Evolutionary conservation across 345 rosid genomes (phyloP).

Genomic region (Turnera subulata): DNA sequence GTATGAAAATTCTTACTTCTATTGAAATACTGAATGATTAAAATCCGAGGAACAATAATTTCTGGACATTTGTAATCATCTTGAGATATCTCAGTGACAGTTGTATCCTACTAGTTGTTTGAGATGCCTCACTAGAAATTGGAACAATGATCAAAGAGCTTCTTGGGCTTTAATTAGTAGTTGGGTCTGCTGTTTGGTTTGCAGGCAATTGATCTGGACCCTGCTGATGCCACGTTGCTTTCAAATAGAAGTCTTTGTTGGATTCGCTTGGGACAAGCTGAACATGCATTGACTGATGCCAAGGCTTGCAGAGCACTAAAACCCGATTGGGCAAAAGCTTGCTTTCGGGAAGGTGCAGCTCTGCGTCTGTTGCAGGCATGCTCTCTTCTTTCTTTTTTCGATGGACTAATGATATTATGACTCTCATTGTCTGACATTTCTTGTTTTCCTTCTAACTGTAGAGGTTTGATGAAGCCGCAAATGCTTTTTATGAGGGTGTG

Average conservation of each 20-base stretch:
- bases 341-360: slow-evolving; percentile 94
- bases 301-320: slow-evolving; percentile 61
- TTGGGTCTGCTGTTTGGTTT: slow-evolving; percentile 11
- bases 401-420: background rate
- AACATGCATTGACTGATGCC: slow-evolving; percentile 80
- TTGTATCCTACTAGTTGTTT: too few species aligned
- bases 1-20: background rate
- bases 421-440: slow-evolving; percentile 1
- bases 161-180: too few species aligned
- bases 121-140: too few species aligned
- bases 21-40: background rate
- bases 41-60: too few species aligned
- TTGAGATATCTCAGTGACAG: too few species aligned
- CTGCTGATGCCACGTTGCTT: slow-evolving; percentile 55
- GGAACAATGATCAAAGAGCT: too few species aligned
- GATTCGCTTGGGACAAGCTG: slow-evolving; percentile 66
- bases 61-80: too few species aligned
- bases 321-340: slow-evolving; percentile 85
- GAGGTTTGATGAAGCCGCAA: slow-evolving; percentile 88
- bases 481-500: slow-evolving; percentile 81
- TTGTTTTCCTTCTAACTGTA: slow-evolving; percentile 22
- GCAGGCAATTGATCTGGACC: slow-evolving; percentile 87
- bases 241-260: slow-evolving; percentile 93
- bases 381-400: background rate
- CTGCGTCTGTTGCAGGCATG: slow-evolving; percentile 62